A percentile compares a stretch with the other conserved stretches of the same genome.
Conservation (phyloP, 495 filamentous ascomycete species). For the Aspergillus cavernicola region DNA sequence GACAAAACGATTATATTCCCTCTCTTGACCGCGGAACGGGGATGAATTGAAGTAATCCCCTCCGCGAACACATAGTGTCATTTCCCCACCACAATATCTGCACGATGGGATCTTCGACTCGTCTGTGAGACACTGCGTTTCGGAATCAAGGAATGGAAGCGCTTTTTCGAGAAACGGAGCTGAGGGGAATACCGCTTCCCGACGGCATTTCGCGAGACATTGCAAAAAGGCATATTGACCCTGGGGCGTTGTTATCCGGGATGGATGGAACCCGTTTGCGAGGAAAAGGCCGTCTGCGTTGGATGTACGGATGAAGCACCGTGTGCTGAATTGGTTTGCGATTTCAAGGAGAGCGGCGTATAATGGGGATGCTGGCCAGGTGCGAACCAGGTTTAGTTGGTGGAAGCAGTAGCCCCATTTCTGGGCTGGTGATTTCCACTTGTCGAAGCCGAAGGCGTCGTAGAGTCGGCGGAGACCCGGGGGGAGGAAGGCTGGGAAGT, state of each 20-base stretch:
- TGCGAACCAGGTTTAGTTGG: slow-evolving; percentile 22
- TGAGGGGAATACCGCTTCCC: slow-evolving; percentile 19
- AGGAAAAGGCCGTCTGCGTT: slow-evolving; percentile 26
- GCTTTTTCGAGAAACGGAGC: slow-evolving; percentile 18
- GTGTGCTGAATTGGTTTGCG: neutral
- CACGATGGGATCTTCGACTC: slow-evolving; percentile 16
- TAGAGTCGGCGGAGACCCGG: slow-evolving; percentile 19
- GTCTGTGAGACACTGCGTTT: slow-evolving; percentile 18
- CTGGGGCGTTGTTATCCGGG: slow-evolving; percentile 21
- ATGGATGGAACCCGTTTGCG: slow-evolving; percentile 18
- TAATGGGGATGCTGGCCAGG: slow-evolving; percentile 16
- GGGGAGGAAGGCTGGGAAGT: slow-evolving; percentile 22
- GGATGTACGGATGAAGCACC: slow-evolving; percentile 18
- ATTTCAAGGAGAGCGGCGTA: slow-evolving; percentile 12
- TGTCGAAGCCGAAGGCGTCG: slow-evolving; percentile 22
- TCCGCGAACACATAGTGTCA: slow-evolving; percentile 23
- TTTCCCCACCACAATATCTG: slow-evolving; percentile 18
- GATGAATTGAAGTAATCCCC: slow-evolving; percentile 21
- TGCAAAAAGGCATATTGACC: slow-evolving; percentile 23
- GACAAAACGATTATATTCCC: slow-evolving; percentile 13
- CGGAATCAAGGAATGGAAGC: slow-evolving; percentile 18
- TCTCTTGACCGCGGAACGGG: slow-evolving; percentile 17
- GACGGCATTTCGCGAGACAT: slow-evolving; percentile 20
- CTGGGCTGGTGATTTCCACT: slow-evolving; percentile 17
- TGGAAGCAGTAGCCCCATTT: slow-evolving; percentile 29